phyloP scores from a whole-genome alignment of 805 yeast genomes.

The Isabelozyma rhagii region DNA sequence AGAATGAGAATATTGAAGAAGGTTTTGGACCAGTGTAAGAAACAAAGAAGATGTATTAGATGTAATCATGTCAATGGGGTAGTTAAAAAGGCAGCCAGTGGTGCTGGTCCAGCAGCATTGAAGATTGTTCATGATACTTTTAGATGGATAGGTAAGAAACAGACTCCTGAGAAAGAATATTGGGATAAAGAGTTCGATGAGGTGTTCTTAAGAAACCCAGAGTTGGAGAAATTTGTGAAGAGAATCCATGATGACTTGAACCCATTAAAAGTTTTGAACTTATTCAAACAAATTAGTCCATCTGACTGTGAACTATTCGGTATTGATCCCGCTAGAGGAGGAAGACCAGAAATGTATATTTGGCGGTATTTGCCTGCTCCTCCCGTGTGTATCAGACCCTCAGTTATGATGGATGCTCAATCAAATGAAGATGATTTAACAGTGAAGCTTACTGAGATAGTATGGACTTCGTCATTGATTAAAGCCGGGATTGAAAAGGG shows the following conservation, averaged over 20 bases:
- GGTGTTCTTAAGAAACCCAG: constrained; percentile 76
- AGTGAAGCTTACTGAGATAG: constrained; percentile 92
- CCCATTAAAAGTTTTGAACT: constrained; percentile 81
- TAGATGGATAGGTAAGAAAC: constrained; percentile 91
- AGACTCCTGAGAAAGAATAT: constrained; percentile 74
- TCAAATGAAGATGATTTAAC: constrained; percentile 97
- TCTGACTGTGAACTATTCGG: constrained; percentile 92
- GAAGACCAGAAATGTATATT: constrained; percentile 92
- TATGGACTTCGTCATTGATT: constrained; percentile 93
- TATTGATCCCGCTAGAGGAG: constrained; percentile 79
- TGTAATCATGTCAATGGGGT: constrained; percentile 95
- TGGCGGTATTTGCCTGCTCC: constrained; percentile 99
- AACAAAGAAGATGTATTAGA: constrained; percentile 83
- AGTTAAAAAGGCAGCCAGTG: constrained; percentile 92
- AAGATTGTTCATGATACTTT: constrained; percentile 95
- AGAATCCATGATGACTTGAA: constrained; percentile 91
- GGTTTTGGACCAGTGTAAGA: constrained; percentile 88
- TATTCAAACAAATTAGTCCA: constrained; percentile 83
- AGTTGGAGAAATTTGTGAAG: constrained; percentile 79
- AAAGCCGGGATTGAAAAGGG: constrained; percentile 95
- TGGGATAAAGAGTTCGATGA: constrained; percentile 88
- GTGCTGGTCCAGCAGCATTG: constrained; percentile 88
- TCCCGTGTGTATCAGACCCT: constrained; percentile 97
- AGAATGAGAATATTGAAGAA: constrained; percentile 85
- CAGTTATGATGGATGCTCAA: constrained; percentile 88